phyloP scores from a whole-genome alignment of 2,329 filamentous ascomycete species.

The Aspergillus ruber region DNA sequence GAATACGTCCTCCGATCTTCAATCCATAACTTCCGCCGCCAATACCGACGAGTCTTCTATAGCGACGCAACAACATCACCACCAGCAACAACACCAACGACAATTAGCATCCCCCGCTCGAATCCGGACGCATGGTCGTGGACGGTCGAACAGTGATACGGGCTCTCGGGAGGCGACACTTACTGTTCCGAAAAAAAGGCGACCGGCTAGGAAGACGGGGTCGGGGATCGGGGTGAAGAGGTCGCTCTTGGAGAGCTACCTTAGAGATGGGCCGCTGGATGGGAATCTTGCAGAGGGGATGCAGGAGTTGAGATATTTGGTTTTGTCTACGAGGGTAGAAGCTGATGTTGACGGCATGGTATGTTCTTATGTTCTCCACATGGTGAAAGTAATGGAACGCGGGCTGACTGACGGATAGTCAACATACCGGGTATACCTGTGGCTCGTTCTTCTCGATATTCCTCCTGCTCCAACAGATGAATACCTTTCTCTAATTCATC shows the following conservation, averaged over 20 bases:
- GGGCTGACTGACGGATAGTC: constrained; percentile 53
- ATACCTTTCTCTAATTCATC: constrained; percentile 85
- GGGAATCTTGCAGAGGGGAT: constrained; percentile 50
- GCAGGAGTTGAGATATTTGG: constrained; percentile 43
- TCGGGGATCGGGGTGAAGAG: constrained; percentile 40
- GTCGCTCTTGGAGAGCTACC: constrained; percentile 61
- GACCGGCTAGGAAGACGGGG: constrained; percentile 39
- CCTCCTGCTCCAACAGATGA: constrained; percentile 77
- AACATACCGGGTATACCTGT: constrained; percentile 86
- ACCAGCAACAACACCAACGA: neutral
- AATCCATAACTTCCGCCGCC: constrained; percentile 17
- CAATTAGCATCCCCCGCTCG: constrained; percentile 4
- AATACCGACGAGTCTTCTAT: constrained; percentile 16
- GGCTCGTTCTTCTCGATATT: constrained; percentile 87
- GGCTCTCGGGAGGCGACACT: constrained; percentile 33
- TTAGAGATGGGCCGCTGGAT: constrained; percentile 72
- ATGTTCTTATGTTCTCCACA: constrained; percentile 22
- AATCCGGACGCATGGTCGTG: constrained; percentile 41
- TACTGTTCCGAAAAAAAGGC: constrained; percentile 22
- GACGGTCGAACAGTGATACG: constrained; percentile 68
- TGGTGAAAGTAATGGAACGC: neutral
- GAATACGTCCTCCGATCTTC: constrained; percentile 44
- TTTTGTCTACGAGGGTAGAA: constrained; percentile 45
- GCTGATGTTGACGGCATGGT: constrained; percentile 51
- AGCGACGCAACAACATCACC: neutral